Evolutionary conservation across 441 rosid species (phyloP), one percentile per base, ranked within the genome.

Genomic region (Oxalis stricta): DNA sequence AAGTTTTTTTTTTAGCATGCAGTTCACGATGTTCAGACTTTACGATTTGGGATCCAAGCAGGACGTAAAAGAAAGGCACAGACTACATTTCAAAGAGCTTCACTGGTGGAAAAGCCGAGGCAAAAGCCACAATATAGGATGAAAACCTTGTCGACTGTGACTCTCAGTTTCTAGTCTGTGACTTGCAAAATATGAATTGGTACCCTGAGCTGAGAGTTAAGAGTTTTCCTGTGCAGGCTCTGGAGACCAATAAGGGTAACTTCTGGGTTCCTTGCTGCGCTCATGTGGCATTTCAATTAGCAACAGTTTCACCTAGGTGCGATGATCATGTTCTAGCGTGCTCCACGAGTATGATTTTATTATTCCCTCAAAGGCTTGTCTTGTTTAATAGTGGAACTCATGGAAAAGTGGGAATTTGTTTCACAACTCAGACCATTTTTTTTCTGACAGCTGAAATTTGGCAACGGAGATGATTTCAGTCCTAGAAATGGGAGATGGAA

Each of bases 111-210:
- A 53, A 82, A 79, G 40, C 82, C 95, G n/a, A 66, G 95, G 41
- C 82, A 76, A 58, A 85, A 85, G 61, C 95, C 93, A 0, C 93
- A 76, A 50, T 92, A 85, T 45, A 72, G 93, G 70, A 84, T 82
- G 93, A 33, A 20, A 41, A 73, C 65, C 31, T 63, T 84, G 47
- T 54, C 77, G 11, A 64, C 69, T 34, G 95, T 84, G 60, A 16
- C 59, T 46, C 23, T 53, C 37, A 47, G 50, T 7, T 3, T 8
- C 4, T 4, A 17, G 12, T 23, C 23, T 22, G 41, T 15, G 28
- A 11, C 18, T 19, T 14, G 34, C 29, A 11, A 5, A n/a, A n/a
- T 8, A 13, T 42, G 47, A 33, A 14, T 38, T 29, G 24, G 10
- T 11, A 21, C 44, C 9, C 10, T 14, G 14, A 14, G 19, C 7